Base-by-base conservation (phyloP, 2,329 filamentous ascomycete genomes). In the Penicillium sp. region DNA sequence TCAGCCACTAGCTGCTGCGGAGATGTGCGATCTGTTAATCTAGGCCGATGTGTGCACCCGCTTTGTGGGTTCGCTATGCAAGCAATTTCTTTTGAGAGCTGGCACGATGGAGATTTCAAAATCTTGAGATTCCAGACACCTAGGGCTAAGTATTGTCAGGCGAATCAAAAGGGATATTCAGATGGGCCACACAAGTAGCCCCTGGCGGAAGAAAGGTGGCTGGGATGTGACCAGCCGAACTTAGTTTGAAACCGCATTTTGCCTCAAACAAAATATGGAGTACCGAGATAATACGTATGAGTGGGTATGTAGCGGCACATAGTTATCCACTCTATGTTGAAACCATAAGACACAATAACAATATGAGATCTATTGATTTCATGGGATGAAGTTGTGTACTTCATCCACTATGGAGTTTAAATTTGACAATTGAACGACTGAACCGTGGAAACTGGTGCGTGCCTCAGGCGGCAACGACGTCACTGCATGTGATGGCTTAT, bases 1-100 rank as follows among this genome's bases (percentile, higher is more conserved):
- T 59, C 53, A 61, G 55, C 55, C 61, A 53, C 61, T 60, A 58
- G 51, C 51, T 57, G 62, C 58, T 65, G 61, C 58, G 57, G 58
- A 41, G 38, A 53, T 57, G 55, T 47, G 47, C 55, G 61, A 53
- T 57, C 27, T 55, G 48, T 45, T 34, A 45, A 54, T 58, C 62
- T 60, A 60, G 60, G 55, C 54, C 53, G 27, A 41, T 53, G 52
- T 44, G 57, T 58, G 56, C 43, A 58, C 55, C 41, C 51, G 55
- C 53, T 60, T 60, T 53, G 13, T 19, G 27, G 41, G 49, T 55
- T 51, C 44, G 29, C 43, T 51, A 50, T 62, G 59, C 50, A 57
- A 53, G 52, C 27, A 52, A 47, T 47, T 3, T 30, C 18, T 32
- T 34, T 34, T 47, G 44, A 56, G 39, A 53, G 43, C 23, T 52